Evolutionary conservation across 129 eudicot species (phyloP).

Genomic region (Escallonia rubra): DNA sequence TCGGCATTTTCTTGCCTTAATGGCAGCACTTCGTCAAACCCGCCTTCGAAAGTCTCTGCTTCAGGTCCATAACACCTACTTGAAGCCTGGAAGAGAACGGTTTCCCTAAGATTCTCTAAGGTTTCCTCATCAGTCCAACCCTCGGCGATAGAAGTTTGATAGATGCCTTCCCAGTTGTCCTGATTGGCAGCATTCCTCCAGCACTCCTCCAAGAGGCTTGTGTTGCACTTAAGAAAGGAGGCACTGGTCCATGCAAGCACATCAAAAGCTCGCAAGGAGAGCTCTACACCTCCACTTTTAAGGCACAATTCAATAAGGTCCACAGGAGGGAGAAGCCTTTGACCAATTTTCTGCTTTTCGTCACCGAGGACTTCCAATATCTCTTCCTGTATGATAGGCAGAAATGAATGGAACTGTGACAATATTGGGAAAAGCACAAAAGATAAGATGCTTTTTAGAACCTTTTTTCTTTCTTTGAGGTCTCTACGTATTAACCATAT

Average conservation of each 20-base stretch:
- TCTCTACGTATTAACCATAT: no score
- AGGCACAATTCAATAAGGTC: constrained; percentile 80
- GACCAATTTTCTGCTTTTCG: constrained; percentile 47
- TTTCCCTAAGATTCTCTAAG: constrained; percentile 40
- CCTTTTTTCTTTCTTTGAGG: no score
- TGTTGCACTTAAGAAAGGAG: constrained; percentile 54
- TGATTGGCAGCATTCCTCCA: constrained; percentile 90
- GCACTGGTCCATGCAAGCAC: constrained; percentile 81
- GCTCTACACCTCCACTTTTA: constrained; percentile 41
- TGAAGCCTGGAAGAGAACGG: constrained; percentile 78
- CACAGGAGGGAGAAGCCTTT: constrained; percentile 60
- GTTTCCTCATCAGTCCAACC: constrained; percentile 90
- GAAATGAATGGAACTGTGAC: neutral
- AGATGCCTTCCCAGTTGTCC: constrained; percentile 78
- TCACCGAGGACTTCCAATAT: constrained; percentile 45
- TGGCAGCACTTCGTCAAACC: constrained; percentile 74
- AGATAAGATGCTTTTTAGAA: no score
- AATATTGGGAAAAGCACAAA: neutral
- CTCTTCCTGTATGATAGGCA: constrained; percentile 54
- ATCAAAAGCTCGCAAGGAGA: constrained; percentile 62
- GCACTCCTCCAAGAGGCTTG: constrained; percentile 83
- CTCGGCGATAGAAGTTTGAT: constrained; percentile 44
- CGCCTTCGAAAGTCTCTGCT: constrained; percentile 53
- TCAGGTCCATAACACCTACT: constrained; percentile 76
- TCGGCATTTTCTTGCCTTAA: constrained; percentile 52